A percentile compares a stretch with the other conserved stretches of the same genome.
phyloP scores from a whole-genome alignment of 371 early-diverging fungal species.

The Blastocladiella emersonii region DNA sequence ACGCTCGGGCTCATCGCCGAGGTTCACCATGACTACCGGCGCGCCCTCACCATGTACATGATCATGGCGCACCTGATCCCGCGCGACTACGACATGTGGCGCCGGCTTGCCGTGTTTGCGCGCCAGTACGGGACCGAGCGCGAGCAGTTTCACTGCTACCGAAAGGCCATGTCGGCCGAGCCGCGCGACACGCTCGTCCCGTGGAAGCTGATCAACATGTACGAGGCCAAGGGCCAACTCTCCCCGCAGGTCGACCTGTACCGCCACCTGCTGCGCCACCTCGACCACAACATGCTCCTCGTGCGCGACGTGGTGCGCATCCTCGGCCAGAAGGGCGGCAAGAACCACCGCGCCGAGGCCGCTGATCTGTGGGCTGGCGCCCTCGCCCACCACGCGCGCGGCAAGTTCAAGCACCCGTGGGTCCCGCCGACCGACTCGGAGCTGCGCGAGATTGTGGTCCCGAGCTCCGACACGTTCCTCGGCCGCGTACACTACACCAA shows the following conservation, averaged over 20 bases:
- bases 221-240: not conserved
- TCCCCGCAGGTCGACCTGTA: not conserved
- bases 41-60: slow-evolving; percentile 6
- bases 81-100: not conserved
- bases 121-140: not conserved
- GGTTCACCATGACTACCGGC: not conserved
- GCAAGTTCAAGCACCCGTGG: not conserved
- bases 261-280: not conserved
- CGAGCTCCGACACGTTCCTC: not conserved
- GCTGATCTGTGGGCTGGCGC: not conserved
- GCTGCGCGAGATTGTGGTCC: not conserved
- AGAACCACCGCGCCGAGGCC: not conserved
- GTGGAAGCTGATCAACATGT: not conserved
- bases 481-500: not conserved
- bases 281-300: not conserved
- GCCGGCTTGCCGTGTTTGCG: not conserved
- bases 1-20: not conserved
- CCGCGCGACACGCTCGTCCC: not conserved
- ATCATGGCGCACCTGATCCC: slow-evolving; percentile 6
- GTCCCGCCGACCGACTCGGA: not conserved
- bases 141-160: not conserved
- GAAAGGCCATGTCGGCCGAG: slow-evolving; percentile 2
- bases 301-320: not conserved
- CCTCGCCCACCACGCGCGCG: not conserved
- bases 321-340: not conserved